Conservation (phyloP, 164 flowering plant species). For the Stephania cephalantha region DNA sequence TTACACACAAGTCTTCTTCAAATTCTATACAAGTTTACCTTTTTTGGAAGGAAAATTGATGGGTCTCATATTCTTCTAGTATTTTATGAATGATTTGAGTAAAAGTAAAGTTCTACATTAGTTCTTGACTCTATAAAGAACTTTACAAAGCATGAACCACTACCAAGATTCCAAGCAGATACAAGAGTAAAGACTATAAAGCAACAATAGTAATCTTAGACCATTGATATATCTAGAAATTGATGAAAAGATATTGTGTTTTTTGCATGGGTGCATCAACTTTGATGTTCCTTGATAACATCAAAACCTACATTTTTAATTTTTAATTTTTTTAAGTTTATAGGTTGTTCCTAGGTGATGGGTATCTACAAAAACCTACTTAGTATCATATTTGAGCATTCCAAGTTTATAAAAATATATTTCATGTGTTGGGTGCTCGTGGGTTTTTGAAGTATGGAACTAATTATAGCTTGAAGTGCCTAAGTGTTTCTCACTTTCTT, state of each 20-base stretch:
- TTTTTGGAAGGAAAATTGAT: not conserved
- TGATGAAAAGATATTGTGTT: not conserved
- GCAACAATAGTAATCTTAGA: not conserved
- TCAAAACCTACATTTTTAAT: not conserved
- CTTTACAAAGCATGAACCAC: too few relatives aligned
- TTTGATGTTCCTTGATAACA: not conserved
- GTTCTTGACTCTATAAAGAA: too few relatives aligned
- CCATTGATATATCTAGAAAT: not conserved
- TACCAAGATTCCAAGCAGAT: not conserved
- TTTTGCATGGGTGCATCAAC: not conserved
- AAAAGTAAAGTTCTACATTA: not conserved
- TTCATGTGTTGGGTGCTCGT: slow-evolving; percentile 5
- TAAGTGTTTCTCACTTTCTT: not conserved
- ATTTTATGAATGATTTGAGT: not conserved
- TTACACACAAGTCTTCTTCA: not conserved
- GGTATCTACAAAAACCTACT: not conserved
- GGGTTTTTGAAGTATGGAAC: slow-evolving; percentile 9
- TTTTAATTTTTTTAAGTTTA: not conserved
- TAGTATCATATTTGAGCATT: not conserved
- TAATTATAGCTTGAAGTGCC: not conserved
- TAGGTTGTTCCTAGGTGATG: slow-evolving; percentile 1
- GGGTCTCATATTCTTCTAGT: not conserved
- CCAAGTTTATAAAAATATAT: not conserved
- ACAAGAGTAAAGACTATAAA: not conserved
- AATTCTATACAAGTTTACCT: not conserved